A percentile compares a stretch with the other conserved stretches of the same genome.
Conservation (phyloP, 2,329 filamentous ascomycete species). For the Nemania abortiva region DNA sequence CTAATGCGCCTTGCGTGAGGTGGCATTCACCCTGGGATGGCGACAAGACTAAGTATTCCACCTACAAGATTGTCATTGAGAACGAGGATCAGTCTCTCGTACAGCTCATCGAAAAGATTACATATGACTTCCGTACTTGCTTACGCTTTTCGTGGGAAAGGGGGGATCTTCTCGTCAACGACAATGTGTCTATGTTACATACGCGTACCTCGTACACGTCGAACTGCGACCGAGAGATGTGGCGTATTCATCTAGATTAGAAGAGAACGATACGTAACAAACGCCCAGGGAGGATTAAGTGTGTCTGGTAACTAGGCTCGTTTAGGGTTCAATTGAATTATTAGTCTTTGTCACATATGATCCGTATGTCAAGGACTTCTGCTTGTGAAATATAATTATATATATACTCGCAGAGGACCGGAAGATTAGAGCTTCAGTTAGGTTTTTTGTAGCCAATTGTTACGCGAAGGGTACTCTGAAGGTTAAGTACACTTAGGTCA, state of each 20-base stretch:
- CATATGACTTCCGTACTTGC: slow-evolving; percentile 18
- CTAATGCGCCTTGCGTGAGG: slow-evolving; percentile 10
- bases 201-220: slow-evolving; percentile 17
- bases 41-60: slow-evolving; percentile 6
- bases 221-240: slow-evolving; percentile 18
- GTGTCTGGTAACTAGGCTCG: too few species aligned
- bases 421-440: too few species aligned
- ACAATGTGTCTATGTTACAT: slow-evolving; percentile 22
- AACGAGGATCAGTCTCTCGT: slow-evolving; percentile 15
- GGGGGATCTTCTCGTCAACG: slow-evolving; percentile 24
- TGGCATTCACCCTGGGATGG: slow-evolving; percentile 12
- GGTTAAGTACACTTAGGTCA: too few species aligned
- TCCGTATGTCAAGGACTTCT: too few species aligned
- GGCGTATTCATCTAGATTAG: slow-evolving; percentile 21
- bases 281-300: too few species aligned
- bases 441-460: too few species aligned
- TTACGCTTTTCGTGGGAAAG: slow-evolving; percentile 23
- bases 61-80: slow-evolving; percentile 6
- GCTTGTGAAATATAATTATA: too few species aligned
- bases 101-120: slow-evolving; percentile 9
- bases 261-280: not conserved
- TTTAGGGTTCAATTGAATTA: too few species aligned
- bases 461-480: too few species aligned
- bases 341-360: too few species aligned
- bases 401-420: too few species aligned